Percentiles rank a stretch among this genome's conserved stretches.
Evolutionary conservation across 805 yeast species (phyloP).

Genomic region (Dipodascus albidus): DNA sequence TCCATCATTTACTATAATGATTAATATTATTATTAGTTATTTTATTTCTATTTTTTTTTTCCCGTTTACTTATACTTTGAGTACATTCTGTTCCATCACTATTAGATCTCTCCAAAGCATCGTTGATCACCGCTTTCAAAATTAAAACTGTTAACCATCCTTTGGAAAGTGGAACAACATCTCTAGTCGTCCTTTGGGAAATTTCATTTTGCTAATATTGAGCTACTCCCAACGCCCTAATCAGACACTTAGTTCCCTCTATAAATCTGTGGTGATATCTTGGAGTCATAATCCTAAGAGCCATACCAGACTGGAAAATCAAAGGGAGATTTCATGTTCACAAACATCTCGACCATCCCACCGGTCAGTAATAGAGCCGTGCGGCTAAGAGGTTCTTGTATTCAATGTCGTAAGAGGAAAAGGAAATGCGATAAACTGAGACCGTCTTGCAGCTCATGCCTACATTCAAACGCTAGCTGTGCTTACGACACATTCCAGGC

Average conservation of each 20-base stretch:
- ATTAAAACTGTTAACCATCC: no score
- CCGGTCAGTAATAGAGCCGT: not conserved
- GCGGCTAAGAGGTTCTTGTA: not conserved
- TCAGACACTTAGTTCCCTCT: no score
- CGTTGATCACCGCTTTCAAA: no score
- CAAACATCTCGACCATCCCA: not conserved
- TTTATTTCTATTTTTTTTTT: not conserved
- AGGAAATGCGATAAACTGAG: not conserved
- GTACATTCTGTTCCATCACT: not conserved
- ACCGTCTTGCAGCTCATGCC: not conserved
- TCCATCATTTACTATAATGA: not conserved
- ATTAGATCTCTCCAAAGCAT: no score
- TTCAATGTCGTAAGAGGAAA: not conserved
- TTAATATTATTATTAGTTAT: not conserved
- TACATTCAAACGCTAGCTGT: not conserved
- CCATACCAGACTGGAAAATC: not conserved
- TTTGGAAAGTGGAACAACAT: no score
- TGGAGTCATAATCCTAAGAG: not conserved
- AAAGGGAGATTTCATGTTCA: no score
- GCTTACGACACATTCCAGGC: not conserved
- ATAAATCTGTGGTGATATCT: no score
- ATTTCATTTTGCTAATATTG: no score
- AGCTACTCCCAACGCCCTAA: no score
- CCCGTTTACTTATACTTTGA: not conserved
- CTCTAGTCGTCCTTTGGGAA: no score